Conservation (phyloP, 208 protist genomes). For the Borovskyia barvae region DNA sequence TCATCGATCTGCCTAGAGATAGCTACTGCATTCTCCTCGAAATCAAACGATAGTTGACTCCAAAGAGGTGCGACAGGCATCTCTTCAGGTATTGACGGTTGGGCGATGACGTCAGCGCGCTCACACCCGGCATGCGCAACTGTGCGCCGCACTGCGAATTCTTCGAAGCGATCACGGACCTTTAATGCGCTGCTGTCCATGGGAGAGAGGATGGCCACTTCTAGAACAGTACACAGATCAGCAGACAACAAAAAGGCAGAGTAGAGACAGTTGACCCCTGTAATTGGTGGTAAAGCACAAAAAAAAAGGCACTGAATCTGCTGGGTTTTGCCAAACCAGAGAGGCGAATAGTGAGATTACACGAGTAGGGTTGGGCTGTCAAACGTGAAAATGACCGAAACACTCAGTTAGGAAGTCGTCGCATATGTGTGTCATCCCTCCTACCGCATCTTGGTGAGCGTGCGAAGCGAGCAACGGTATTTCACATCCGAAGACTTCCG, state of each 20-base stretch:
- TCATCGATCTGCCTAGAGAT: slow-evolving; percentile 29
- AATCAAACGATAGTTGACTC: slow-evolving; percentile 18
- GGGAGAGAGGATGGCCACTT: not conserved
- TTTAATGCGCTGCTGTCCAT: slow-evolving; percentile 4
- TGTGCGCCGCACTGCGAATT: slow-evolving; percentile 24
- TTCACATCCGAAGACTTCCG: too few species aligned
- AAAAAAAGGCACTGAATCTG: too few species aligned
- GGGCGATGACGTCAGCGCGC: not conserved
- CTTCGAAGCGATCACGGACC: slow-evolving; percentile 28
- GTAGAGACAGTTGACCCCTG: slow-evolving; percentile 2
- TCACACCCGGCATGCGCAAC: not conserved
- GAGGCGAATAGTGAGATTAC: too few species aligned
- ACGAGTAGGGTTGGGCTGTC: too few species aligned
- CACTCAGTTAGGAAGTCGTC: too few species aligned
- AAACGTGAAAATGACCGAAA: too few species aligned
- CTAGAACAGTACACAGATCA: not conserved
- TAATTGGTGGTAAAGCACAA: too few species aligned
- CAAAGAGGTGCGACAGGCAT: slow-evolving; percentile 15
- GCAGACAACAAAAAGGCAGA: not conserved
- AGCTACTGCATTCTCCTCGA: slow-evolving; percentile 8
- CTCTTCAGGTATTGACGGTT: not conserved
- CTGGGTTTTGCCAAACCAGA: too few species aligned
- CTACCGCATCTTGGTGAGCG: too few species aligned
- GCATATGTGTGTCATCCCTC: too few species aligned
- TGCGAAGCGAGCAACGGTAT: too few species aligned